Base-by-base conservation (phyloP, 2,329 filamentous ascomycete species). In the Colletotrichum camelliae region DNA sequence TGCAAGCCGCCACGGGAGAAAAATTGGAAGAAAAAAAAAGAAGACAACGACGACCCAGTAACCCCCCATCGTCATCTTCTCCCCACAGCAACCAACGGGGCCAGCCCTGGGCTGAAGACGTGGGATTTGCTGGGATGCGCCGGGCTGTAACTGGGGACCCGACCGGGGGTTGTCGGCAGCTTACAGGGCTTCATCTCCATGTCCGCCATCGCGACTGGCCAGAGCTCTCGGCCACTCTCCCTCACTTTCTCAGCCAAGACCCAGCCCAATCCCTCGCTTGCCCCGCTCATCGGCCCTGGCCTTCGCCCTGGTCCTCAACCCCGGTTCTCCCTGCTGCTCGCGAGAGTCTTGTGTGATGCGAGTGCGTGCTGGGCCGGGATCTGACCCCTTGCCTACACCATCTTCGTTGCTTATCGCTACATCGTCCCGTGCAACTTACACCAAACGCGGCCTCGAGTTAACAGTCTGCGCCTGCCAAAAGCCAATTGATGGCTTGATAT, bases 71-170 rank as follows among this genome's bases (percentile, higher is more conserved):
- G 73, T 75, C 73, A 75, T 75, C 62, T 75, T 72, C 72, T 75
- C 72, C 72, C 72, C 72, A 75, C 69, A 75, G 72, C 72, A 75
- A 75, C 72, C 72, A 72, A 75, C 72, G 72, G 72, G 62, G 69
- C 72, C 72, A 67, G 72, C 69, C 72, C 72, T 75, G 69, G 72
- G 72, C 62, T 67, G 72, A 72, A 72, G 69, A 75, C 72, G 72
- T 75, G 72, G 72, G 72, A 72, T 62, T 65, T 71, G 70, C 72
- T 43, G 69, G 72, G 72, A 72, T 72, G 69, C 33, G 60, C 60
- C 35, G 72, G 37, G 68, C 67, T 74, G 37, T 35, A 33, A 33
- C 70, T 68, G 64, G 73, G 70, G 69, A 29, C 35, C 35, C 27
- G 57, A 52, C 57, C 48, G 68, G 73, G 73, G 62, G 37, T 21